Base-by-base conservation (phyloP, 805 yeast genomes). In the Lachancea dasiensis region DNA sequence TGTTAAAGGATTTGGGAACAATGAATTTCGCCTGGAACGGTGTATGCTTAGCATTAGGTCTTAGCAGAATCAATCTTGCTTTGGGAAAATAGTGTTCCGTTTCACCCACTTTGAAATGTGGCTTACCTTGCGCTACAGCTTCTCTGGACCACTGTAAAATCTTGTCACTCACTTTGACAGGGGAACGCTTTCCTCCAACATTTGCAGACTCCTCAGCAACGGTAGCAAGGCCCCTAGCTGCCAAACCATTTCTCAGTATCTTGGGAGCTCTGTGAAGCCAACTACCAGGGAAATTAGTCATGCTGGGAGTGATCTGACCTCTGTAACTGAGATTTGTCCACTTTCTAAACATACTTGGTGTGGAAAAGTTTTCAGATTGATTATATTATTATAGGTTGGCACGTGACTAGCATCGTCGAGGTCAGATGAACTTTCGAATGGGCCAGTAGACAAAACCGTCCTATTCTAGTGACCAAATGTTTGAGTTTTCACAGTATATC, bases 1-100 rank as follows among this genome's bases (percentile, higher is more conserved):
- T 90, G 69, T 92, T 92, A 72, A 92, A 89, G 39, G 85, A 77
- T 55, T 83, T 77, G 11, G 99, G 98, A 14, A 94, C 98, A 47
- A 85, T 77, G 63, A 92, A 92, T 60, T 86, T 87, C 34, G 97
- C 97, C 63, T 87, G 97, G 65, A 84, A 89, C 33, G 99, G 99
- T 0, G 96, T 84, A 63, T 86, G 95, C 56, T 85, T 85, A n/a
- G 97, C 96, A 54, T 84, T 84, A 29, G 97, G 95, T 56, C 95
- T 75, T 45, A 92, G 65, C 22, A 90, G 68, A 35, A 84, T 76
- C 26, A 90, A 69, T 45, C 90, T 70, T 1, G 94, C 95, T 45
- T 78, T 77, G 22, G 98, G 98, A 60, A 90, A 84, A 58, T 77
- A 89, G 7, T 83, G 68, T 46, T 82, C 69, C 47, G 73, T 77